Evolutionary conservation across 495 filamentous ascomycete genomes (phyloP).

Genomic region (Chaetomium cochliodes): DNA sequence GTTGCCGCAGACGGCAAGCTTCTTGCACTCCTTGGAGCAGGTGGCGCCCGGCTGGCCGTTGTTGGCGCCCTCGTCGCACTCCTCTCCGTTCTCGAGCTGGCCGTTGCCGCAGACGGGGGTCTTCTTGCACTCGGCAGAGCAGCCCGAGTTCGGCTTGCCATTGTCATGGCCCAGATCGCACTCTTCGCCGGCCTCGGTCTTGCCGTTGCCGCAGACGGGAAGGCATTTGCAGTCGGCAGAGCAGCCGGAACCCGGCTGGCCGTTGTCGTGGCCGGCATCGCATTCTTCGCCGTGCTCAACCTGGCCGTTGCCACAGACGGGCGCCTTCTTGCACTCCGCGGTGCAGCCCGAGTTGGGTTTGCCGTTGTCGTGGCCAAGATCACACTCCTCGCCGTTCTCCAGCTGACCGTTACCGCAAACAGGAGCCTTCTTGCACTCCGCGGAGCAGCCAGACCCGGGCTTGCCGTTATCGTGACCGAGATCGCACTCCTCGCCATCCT

Average conservation of each 20-base stretch:
- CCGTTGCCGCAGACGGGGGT: constrained; percentile 16
- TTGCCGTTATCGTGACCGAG: constrained; percentile 20
- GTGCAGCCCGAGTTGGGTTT: constrained; percentile 12
- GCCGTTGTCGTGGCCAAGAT: constrained; percentile 21
- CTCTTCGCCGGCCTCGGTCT: constrained; percentile 13
- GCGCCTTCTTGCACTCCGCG: constrained; percentile 5
- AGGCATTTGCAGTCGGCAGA: constrained; percentile 16
- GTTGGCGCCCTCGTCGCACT: constrained; percentile 17
- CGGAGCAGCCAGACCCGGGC: constrained; percentile 10
- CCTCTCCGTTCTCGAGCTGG: constrained; percentile 11
- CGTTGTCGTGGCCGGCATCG: constrained; percentile 18
- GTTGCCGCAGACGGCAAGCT: constrained; percentile 12
- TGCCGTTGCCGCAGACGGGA: constrained; percentile 16
- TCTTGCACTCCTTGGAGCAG: constrained; percentile 21
- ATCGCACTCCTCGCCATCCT: constrained; percentile 21
- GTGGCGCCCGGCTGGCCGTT: constrained; percentile 20
- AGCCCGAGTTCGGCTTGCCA: constrained; percentile 20
- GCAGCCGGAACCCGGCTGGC: constrained; percentile 18
- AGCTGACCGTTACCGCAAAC: constrained; percentile 20
- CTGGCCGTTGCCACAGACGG: constrained; percentile 20
- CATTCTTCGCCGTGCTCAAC: constrained; percentile 18
- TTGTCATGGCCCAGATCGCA: constrained; percentile 23
- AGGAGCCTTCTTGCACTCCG: constrained; percentile 6
- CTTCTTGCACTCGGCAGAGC: constrained; percentile 12
- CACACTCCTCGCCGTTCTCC: constrained; percentile 20